Percentiles rank a stretch among this genome's conserved stretches.
phyloP scores from a whole-genome alignment of 129 eudicot species.

The Kitagawia praeruptora region DNA sequence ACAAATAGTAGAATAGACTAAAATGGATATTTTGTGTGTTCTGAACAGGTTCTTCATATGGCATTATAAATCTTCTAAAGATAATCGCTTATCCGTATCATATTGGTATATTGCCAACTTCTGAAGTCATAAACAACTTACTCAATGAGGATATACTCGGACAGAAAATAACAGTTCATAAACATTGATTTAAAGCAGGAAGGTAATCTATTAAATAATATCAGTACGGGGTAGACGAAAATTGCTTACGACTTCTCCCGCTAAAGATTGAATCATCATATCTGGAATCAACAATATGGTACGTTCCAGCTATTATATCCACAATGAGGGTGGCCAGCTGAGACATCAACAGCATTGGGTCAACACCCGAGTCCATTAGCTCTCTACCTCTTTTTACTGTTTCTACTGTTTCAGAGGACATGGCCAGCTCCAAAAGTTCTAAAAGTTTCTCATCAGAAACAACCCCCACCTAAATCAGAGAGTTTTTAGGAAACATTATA shows the following conservation, averaged over 20 bases:
- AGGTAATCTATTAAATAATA: background rate
- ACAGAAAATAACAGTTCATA: background rate
- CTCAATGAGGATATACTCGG: background rate
- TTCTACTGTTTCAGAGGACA: slow-evolving; percentile 79
- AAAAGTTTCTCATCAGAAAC: slow-evolving; percentile 79
- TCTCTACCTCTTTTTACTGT: slow-evolving; percentile 87
- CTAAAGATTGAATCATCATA: slow-evolving; percentile 39
- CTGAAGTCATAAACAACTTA: background rate
- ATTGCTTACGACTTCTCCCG: slow-evolving; percentile 74
- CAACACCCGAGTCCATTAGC: slow-evolving; percentile 72
- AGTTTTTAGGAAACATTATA: background rate
- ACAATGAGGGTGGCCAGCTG: slow-evolving; percentile 75
- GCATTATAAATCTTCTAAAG: background rate
- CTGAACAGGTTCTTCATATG: background rate
- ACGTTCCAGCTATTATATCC: slow-evolving; percentile 85
- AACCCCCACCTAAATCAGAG: slow-evolving; percentile 57
- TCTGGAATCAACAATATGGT: slow-evolving; percentile 47
- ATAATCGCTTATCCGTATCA: background rate
- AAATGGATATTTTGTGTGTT: background rate
- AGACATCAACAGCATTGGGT: slow-evolving; percentile 75
- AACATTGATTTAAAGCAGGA: background rate
- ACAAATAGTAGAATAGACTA: background rate
- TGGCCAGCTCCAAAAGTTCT: slow-evolving; percentile 78
- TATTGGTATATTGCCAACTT: background rate
- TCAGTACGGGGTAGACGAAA: background rate